phyloP scores from a whole-genome alignment of 176 grass and related monocot genomes.

The Ampelocalamus luodianensis region DNA sequence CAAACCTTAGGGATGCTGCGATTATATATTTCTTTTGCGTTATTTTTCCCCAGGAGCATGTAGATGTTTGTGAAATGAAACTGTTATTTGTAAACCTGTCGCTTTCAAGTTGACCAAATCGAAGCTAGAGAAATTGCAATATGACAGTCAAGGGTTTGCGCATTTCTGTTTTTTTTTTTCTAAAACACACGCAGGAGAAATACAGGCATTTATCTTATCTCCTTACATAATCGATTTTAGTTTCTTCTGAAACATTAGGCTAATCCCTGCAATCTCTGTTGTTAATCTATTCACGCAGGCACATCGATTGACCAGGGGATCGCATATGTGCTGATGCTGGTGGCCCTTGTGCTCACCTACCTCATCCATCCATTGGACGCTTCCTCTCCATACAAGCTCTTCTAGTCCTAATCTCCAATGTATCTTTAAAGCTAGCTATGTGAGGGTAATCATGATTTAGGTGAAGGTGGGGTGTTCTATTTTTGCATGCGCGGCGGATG shows the following conservation, averaged over 20 bases:
- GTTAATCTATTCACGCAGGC: slow-evolving; percentile 39
- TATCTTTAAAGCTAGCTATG: slow-evolving; percentile 6
- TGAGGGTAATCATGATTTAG: slow-evolving; percentile 26
- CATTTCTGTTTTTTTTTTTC: neutral
- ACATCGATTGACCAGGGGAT: slow-evolving; percentile 87
- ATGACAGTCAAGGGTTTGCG: neutral
- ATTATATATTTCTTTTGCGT: neutral
- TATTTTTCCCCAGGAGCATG: neutral
- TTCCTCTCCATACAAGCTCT: slow-evolving; percentile 71
- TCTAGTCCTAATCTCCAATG: slow-evolving; percentile 33
- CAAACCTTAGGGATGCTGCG: slow-evolving; percentile 2
- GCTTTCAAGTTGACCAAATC: neutral
- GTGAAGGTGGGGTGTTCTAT: slow-evolving; percentile 6
- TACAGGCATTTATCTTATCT: neutral
- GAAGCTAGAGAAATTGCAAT: neutral
- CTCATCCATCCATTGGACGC: slow-evolving; percentile 77
- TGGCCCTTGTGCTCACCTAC: slow-evolving; percentile 83
- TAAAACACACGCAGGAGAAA: neutral
- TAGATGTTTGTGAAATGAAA: neutral
- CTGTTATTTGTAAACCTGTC: neutral
- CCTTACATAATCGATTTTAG: neutral
- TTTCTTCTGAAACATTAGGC: neutral
- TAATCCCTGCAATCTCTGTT: slow-evolving; percentile 5
- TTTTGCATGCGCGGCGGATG: slow-evolving; percentile 21
- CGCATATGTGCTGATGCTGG: slow-evolving; percentile 74